Percentiles rank a stretch among this genome's conserved stretches.
Evolutionary conservation across 176 grass and related monocot species (phyloP).

Genomic region (Triticum urartu): DNA sequence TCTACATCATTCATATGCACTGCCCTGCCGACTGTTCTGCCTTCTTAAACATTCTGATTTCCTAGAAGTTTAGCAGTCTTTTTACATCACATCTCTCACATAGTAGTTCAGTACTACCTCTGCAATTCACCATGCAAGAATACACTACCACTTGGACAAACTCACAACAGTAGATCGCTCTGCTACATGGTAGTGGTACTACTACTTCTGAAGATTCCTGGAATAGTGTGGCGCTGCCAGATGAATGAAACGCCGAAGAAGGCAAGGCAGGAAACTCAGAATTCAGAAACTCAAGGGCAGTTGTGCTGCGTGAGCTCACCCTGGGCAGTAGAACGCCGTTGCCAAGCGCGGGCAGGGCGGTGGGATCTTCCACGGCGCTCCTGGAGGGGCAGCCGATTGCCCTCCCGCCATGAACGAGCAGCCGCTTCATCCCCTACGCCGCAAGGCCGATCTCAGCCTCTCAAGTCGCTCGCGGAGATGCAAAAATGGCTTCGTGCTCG

Average conservation of each 20-base stretch:
- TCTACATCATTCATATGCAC: background rate
- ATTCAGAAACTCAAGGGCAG: background rate
- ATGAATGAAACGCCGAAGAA: background rate
- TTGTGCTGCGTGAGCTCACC: slow-evolving; percentile 4
- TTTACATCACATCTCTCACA: background rate
- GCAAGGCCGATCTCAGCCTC: background rate
- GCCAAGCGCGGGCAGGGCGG: background rate
- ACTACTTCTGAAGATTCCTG: background rate
- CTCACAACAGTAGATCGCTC: background rate
- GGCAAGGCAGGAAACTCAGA: background rate
- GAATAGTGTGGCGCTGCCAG: background rate
- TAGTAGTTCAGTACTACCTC: background rate
- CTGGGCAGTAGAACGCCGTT: slow-evolving; percentile 9
- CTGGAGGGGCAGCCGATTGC: background rate
- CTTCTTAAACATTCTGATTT: background rate
- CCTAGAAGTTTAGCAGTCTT: background rate
- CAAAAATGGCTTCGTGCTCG: background rate
- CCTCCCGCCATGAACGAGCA: slow-evolving; percentile 30
- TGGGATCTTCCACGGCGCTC: background rate
- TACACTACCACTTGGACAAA: background rate
- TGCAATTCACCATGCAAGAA: background rate
- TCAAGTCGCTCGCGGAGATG: background rate
- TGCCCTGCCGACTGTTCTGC: background rate
- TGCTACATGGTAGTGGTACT: background rate
- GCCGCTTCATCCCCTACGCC: slow-evolving; percentile 21